Evolutionary conservation across 805 yeast species (phyloP).

Genomic region (Candida quercuum): DNA sequence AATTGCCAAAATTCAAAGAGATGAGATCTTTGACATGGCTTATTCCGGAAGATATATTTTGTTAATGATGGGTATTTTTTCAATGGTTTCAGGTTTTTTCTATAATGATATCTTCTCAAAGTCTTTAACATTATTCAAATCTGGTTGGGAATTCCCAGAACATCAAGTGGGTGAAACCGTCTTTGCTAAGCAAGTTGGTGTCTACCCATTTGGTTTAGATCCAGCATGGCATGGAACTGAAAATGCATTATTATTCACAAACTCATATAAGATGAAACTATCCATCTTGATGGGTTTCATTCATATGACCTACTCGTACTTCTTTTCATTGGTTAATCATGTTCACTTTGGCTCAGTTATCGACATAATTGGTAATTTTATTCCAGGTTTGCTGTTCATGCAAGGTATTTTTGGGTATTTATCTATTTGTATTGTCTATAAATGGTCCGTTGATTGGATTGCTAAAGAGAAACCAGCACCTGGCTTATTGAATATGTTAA

Average conservation of each 20-base stretch:
- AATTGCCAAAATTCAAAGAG: constrained; percentile 67
- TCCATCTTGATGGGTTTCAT: constrained; percentile 91
- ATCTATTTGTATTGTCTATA: constrained; percentile 79
- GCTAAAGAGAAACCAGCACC: constrained; percentile 78
- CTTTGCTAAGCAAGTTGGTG: constrained; percentile 60
- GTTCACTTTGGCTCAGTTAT: constrained; percentile 61
- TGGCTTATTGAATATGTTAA: constrained; percentile 88
- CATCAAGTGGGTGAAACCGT: constrained; percentile 62
- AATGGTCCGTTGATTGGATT: constrained; percentile 94
- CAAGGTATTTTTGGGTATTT: constrained; percentile 94
- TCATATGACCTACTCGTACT: constrained; percentile 89
- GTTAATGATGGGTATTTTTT: constrained; percentile 87
- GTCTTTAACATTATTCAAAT: constrained; percentile 76
- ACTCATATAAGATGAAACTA: constrained; percentile 96
- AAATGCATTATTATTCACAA: constrained; percentile 81
- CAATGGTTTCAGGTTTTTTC: constrained; percentile 90
- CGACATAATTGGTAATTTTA: constrained; percentile 87
- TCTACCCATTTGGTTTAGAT: constrained; percentile 83
- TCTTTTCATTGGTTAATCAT: constrained; percentile 81
- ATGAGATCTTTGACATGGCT: constrained; percentile 96
- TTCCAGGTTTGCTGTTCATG: constrained; percentile 94
- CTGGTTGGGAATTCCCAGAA: constrained; percentile 95
- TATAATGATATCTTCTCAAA: constrained; percentile 93
- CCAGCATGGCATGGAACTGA: constrained; percentile 99
- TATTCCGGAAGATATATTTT: constrained; percentile 87